Percentiles rank a stretch among this genome's conserved stretches.
phyloP scores from a whole-genome alignment of 306 rosid species.

The Prunus mongolica region DNA sequence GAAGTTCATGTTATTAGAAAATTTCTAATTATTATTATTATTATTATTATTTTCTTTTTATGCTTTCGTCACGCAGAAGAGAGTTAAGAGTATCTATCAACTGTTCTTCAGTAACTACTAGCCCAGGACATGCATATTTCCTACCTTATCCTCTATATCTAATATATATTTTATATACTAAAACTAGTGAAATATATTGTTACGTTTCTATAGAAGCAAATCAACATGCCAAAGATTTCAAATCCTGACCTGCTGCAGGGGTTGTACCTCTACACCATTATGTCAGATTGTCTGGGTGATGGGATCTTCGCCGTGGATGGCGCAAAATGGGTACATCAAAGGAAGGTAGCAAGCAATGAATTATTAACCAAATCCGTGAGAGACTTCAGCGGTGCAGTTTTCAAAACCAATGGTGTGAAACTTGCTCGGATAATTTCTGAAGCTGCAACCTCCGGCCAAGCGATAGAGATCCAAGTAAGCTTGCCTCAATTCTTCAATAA shows the following conservation, averaged over 20 bases:
- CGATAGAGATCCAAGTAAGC: constrained; percentile 29
- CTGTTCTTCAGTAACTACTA: too few species aligned
- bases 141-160: too few species aligned
- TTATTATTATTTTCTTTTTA: too few species aligned
- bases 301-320: constrained; percentile 33
- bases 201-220: too few species aligned
- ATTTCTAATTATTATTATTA: too few species aligned
- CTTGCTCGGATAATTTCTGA: constrained; percentile 24
- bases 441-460: constrained; percentile 6
- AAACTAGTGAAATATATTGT: too few species aligned
- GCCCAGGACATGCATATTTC: too few species aligned
- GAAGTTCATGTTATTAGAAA: too few species aligned
- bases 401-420: constrained; percentile 18
- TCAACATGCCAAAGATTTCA: background rate
- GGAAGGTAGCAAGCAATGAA: constrained; percentile 33
- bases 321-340: constrained; percentile 29
- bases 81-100: too few species aligned
- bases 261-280: constrained; percentile 14
- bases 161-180: too few species aligned
- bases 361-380: constrained; percentile 28
- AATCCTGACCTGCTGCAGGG: constrained; percentile 8
- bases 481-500: background rate
- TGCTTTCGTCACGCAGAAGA: too few species aligned
- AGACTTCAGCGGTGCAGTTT: constrained; percentile 26
- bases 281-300: constrained; percentile 17